A percentile compares a stretch with the other conserved stretches of the same genome.
Evolutionary conservation across 2,329 filamentous ascomycete species (phyloP).

Genomic region (Cylindrodendrum hubeiense): DNA sequence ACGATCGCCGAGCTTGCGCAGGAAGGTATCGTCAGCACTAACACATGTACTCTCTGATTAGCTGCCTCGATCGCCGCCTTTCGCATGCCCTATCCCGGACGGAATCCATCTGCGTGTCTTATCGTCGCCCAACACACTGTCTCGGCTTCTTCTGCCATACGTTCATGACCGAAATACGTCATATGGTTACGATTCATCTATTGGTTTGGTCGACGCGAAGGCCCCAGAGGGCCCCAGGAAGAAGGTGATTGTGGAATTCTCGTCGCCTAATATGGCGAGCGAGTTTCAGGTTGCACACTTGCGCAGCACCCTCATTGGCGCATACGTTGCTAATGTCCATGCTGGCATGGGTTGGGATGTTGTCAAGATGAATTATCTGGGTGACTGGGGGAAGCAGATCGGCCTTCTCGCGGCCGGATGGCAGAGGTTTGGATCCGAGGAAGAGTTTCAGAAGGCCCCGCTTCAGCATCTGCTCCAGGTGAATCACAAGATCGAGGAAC

Average conservation of each 20-base stretch:
- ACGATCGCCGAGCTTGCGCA: neutral
- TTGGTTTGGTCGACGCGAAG: constrained; percentile 30
- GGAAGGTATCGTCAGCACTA: constrained; percentile 15
- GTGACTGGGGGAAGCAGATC: constrained; percentile 81
- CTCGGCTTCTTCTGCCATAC: constrained; percentile 36
- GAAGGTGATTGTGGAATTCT: constrained; percentile 76
- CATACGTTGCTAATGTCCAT: constrained; percentile 76
- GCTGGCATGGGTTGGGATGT: constrained; percentile 76
- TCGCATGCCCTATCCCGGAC: constrained; percentile 37
- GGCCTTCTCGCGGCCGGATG: constrained; percentile 75
- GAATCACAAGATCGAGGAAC: constrained; percentile 74
- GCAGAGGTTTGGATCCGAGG: constrained; percentile 74
- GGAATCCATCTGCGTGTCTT: constrained; percentile 41
- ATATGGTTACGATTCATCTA: constrained; percentile 38
- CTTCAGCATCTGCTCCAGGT: constrained; percentile 78
- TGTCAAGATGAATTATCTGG: constrained; percentile 77
- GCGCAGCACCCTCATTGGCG: constrained; percentile 77
- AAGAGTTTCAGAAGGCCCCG: constrained; percentile 72
- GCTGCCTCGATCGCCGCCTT: constrained; percentile 39
- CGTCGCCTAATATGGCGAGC: constrained; percentile 80
- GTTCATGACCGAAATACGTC: constrained; percentile 34
- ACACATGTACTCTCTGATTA: constrained; percentile 12
- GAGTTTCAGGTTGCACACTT: constrained; percentile 79
- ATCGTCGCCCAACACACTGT: constrained; percentile 38
- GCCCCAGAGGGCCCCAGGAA: constrained; percentile 25